These are phyloP conservation scores for Dictyostelium intermedium DNA, from an alignment of 78 protist species.

Conservation along the genomic window DNA sequence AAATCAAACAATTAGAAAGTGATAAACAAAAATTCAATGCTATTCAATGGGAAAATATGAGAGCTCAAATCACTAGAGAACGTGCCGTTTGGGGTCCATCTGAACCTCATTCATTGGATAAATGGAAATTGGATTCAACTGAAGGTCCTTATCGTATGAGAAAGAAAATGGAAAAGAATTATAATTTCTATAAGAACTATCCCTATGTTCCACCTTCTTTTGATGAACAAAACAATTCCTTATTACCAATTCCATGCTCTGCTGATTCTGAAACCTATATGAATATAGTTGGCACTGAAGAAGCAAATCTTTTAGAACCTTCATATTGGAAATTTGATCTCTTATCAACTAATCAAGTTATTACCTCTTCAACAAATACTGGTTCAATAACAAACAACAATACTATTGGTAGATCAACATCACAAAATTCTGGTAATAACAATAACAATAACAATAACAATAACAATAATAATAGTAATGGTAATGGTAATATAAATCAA, in stretches of 20 bases:
- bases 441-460: not conserved
- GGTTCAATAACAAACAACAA: not conserved
- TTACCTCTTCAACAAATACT: not conserved
- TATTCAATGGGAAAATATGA: conserved; percentile 53
- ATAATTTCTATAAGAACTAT: conserved; percentile 58
- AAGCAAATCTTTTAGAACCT: conserved; percentile 33
- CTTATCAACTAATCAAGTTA: conserved; percentile 16
- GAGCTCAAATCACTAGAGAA: conserved; percentile 68
- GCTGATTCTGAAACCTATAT: conserved; percentile 32
- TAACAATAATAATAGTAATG: not conserved
- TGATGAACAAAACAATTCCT: conserved; percentile 23
- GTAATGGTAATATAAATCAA: too few relatives aligned
- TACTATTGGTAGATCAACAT: not conserved
- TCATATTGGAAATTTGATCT: conserved; percentile 71
- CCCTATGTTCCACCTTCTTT: conserved; percentile 62
- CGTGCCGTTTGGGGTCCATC: conserved; percentile 78
- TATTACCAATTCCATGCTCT: conserved; percentile 50
- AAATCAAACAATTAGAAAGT: conserved; percentile 35
- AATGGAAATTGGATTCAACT: conserved; percentile 80
- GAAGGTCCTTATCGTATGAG: conserved; percentile 82
- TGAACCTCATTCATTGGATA: conserved; percentile 46
- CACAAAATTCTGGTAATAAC: not conserved
- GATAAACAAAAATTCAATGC: conserved; percentile 73
- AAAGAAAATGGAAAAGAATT: conserved; percentile 78
- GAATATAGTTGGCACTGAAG: conserved; percentile 49